Base-by-base conservation (phyloP, 331 rosid species). In the Cydonia oblonga region DNA sequence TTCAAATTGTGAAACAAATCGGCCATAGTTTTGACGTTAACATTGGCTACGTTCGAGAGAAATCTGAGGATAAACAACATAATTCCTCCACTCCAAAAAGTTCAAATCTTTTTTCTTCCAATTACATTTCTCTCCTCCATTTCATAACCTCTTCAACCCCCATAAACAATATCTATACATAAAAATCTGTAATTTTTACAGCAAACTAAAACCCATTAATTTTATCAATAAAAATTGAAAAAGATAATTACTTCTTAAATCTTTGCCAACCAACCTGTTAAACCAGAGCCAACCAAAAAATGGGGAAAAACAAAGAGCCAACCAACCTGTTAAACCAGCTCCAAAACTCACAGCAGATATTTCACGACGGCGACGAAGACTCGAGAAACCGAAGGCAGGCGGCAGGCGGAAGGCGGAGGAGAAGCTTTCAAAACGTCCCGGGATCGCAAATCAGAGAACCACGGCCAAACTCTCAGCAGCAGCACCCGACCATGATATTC, bases 401-500 rank as follows among this genome's bases (percentile, higher is more conserved):
- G 24, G 63, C 44, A 2, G 25, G n/a, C 8, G 20, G 53, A 8
- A 15, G 46, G 19, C 38, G 44, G 67, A 71, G 12, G 42, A 60
- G 46, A 60, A 60, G 14, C 58, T 35, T 59, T 59, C 44, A 60
- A 60, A 26, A 58, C 57, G 57, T 40, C 61, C 51, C 58, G 13
- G 75, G 56, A 71, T 38, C 42, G 42, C 42, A 72, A 59, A 72
- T 60, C 29, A 60, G 76, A 72, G 76, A 72, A 72, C 30, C 28
- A 40, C 44, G 76, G 76, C 76, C 59, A 40, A 7, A 5, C 24
- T 62, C 42, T 38, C 42, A 1, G 42, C 42, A 38, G 42, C 42
- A 38, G 42, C 42, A n/a, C n/a, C n/a, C 13, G 54, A 71, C 68
- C 68, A 26, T 40, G 68, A 8, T 25, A 14, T 42, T 60, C 68